A percentile compares a stretch with the other conserved stretches of the same genome.
Evolutionary conservation across 306 rosid species (phyloP).

Genomic region (Rosa rugosa): DNA sequence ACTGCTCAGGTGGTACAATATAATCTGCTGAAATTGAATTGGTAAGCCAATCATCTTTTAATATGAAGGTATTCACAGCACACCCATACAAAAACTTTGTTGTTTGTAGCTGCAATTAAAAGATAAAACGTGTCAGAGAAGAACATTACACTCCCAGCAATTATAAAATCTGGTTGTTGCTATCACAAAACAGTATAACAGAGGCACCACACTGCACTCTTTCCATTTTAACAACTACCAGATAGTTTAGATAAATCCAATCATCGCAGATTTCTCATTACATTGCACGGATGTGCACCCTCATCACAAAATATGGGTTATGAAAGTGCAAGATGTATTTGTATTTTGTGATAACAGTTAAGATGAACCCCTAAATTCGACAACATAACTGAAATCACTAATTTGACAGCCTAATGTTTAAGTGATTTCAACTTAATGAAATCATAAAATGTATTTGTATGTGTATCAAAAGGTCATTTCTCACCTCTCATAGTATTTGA

Average conservation of each 20-base stretch:
- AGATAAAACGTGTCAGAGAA: slow-evolving; percentile 22
- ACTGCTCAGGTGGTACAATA: slow-evolving; percentile 67
- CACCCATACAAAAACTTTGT: slow-evolving; percentile 86
- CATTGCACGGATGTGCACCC: not conserved
- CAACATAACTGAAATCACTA: not conserved
- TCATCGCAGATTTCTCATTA: not conserved
- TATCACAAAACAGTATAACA: not conserved
- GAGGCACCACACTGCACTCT: not conserved
- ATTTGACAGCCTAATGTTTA: not conserved
- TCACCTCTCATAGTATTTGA: not conserved
- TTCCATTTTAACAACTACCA: not conserved
- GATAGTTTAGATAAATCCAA: not conserved
- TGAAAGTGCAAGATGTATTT: not conserved
- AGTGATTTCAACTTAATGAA: not conserved
- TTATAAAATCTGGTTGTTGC: not conserved
- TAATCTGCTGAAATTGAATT: slow-evolving; percentile 66
- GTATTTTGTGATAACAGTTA: not conserved
- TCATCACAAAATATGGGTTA: not conserved
- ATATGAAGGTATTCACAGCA: slow-evolving; percentile 70
- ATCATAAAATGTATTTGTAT: not conserved
- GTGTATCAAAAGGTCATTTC: not conserved
- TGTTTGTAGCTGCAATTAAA: slow-evolving; percentile 69
- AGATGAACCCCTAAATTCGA: not conserved
- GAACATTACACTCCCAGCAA: not conserved
- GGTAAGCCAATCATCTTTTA: slow-evolving; percentile 71